phyloP scores from a whole-genome alignment of 1,284 basidiomycete genomes.

The Austroboletus olivaceoglutinosus region DNA sequence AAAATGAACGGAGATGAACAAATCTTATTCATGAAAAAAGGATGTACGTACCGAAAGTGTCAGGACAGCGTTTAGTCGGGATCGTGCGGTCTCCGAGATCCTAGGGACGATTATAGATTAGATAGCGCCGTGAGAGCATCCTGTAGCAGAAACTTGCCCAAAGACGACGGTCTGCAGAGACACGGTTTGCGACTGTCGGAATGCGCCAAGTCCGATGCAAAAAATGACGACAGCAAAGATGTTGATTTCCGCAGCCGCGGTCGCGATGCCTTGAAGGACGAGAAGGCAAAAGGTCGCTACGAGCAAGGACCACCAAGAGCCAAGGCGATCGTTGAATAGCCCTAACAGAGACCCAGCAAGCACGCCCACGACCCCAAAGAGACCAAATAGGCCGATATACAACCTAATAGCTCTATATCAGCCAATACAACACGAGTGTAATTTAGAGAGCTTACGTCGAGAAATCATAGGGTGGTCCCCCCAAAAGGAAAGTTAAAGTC shows the following conservation, averaged over 20 bases:
- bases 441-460: conserved; percentile 48
- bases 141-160: conserved; percentile 19
- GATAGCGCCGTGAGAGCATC: neutral
- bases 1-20: neutral
- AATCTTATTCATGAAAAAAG: neutral
- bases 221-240: conserved; percentile 52
- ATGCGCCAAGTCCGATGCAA: conserved; percentile 44
- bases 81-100: conserved; percentile 53
- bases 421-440: neutral
- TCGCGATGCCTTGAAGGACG: conserved; percentile 49
- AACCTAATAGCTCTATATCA: conserved; percentile 38
- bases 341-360: conserved; percentile 60
- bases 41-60: conserved; percentile 48
- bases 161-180: conserved; percentile 40
- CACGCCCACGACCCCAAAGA: conserved; percentile 66
- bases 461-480: conserved; percentile 59
- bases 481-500: conserved; percentile 68
- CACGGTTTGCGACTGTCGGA: conserved; percentile 43
- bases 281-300: conserved; percentile 43
- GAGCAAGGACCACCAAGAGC: conserved; percentile 64
- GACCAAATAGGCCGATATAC: conserved; percentile 68
- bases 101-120: conserved; percentile 30
- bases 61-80: conserved; percentile 62
- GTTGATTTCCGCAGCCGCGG: conserved; percentile 55
- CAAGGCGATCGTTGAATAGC: conserved; percentile 53